phyloP scores from a whole-genome alignment of 1,284 basidiomycete genomes.

The Xerocomus amazonicus region DNA sequence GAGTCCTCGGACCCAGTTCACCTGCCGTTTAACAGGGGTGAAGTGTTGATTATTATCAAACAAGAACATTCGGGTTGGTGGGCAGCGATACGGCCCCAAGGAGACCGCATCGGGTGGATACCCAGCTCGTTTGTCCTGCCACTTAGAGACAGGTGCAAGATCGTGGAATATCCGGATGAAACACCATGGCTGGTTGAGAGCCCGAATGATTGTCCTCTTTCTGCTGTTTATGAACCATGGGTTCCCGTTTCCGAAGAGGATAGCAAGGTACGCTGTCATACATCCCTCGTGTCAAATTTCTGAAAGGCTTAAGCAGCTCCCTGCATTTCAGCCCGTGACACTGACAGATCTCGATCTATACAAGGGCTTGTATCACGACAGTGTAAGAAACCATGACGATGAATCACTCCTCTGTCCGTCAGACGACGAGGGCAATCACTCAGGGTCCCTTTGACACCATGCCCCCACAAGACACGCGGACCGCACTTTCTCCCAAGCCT shows the following conservation, averaged over 20 bases:
- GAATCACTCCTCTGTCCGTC: constrained; percentile 8
- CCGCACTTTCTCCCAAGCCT: neutral
- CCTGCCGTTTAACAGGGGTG: constrained; percentile 59
- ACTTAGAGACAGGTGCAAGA: constrained; percentile 23
- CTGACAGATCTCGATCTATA: constrained; percentile 20
- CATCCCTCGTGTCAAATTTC: neutral
- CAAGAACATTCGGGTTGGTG: constrained; percentile 75
- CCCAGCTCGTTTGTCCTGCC: constrained; percentile 55
- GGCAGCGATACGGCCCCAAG: constrained; percentile 62
- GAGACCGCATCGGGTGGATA: constrained; percentile 64
- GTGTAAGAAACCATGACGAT: neutral
- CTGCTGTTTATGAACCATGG: constrained; percentile 17
- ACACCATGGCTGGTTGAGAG: neutral
- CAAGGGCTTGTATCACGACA: constrained; percentile 9
- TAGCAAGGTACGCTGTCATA: constrained; percentile 12
- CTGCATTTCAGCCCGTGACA: constrained; percentile 15
- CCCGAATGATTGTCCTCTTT: constrained; percentile 5
- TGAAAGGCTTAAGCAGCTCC: constrained; percentile 15
- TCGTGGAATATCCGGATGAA: constrained; percentile 9
- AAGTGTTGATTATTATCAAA: constrained; percentile 63
- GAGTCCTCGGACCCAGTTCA: constrained; percentile 56
- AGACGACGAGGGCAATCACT: constrained; percentile 1
- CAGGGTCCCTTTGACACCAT: constrained; percentile 6
- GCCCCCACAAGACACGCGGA: neutral
- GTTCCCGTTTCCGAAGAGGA: constrained; percentile 23